phyloP scores from a whole-genome alignment of 179 eudicot genomes.

The Silene coronaria region DNA sequence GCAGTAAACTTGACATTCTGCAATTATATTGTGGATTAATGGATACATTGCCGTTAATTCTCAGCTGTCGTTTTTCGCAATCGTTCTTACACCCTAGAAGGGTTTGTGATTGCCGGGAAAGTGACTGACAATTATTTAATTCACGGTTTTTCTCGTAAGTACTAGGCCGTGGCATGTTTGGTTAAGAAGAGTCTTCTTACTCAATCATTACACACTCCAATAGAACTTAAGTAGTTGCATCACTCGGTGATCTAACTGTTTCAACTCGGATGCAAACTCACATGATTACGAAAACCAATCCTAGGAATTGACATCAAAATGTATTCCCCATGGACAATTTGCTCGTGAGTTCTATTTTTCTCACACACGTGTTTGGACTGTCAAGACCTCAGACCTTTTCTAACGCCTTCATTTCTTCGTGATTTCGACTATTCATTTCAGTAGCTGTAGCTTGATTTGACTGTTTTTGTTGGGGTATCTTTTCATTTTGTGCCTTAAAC shows the following conservation, averaged over 20 bases:
- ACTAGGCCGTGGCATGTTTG: constrained; percentile 2
- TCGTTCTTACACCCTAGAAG: not conserved
- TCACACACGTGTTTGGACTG: too few relatives aligned
- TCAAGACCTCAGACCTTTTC: constrained; percentile 36
- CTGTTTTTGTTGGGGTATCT: constrained; percentile 31
- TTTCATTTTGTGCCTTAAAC: constrained; percentile 33
- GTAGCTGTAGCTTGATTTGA: constrained; percentile 9
- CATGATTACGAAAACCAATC: constrained; percentile 1
- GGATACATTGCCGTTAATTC: constrained; percentile 10
- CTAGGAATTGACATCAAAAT: constrained; percentile 8
- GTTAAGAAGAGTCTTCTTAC: not conserved
- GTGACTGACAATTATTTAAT: not conserved
- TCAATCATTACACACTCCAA: not conserved
- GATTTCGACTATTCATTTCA: constrained; percentile 25
- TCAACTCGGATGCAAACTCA: not conserved
- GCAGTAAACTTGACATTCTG: not conserved
- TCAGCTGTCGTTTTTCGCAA: not conserved
- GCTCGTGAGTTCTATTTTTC: not conserved
- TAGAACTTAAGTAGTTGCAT: not conserved
- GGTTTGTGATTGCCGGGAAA: not conserved
- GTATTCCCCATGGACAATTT: constrained; percentile 12
- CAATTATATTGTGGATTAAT: constrained; percentile 7
- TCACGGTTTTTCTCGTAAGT: not conserved
- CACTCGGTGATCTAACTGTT: not conserved
- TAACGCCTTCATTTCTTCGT: constrained; percentile 27